Evolutionary conservation across 768 basidiomycete genomes (phyloP), one percentile per base, ranked within the genome.

Genomic region (Russula sp.): DNA sequence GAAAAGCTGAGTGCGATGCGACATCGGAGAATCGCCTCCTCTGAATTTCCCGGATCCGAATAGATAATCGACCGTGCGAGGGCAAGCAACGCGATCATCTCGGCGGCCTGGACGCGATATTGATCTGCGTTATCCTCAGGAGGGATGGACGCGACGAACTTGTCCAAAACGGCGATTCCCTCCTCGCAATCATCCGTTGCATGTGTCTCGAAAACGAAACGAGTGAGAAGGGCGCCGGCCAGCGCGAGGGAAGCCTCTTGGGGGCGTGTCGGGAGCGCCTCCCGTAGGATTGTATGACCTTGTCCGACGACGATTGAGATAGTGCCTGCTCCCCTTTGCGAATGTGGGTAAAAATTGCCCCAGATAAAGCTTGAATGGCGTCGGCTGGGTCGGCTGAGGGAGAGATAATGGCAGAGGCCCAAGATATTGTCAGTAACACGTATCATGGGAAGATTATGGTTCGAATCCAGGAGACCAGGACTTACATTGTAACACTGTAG

Each of bases 101-200:
- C 24, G 5, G 46, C 26, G n/a, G 34, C 18, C 26, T 5, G 26
- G 14, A 1, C 20, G 14, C 5, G 56, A 8, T 3, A 6, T 42
- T 7, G n/a, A 32, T 52, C n/a, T n/a, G 11, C 28, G 30, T 11
- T 16, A 30, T 44, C 62, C 40, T 49, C 30, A 20, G 48, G 3
- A 11, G 22, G 46, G 20, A 34, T 6, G 14, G 48, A 56, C 18
- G 46, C 46, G 4, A 57, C 2, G 36, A 56, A 10, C 14, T 18
- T 30, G 26, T 62, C 61, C 14, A 62, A 36, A 1, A 57, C 9
- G 5, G 54, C 5, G 1, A 16, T 57, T 26, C 54, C 61, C 11
- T 62, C 61, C 36, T 62, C 48, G n/a, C 46, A 62, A 26, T 62
- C 61, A 13, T 57, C 36, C 6, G 7, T 57, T 22, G 61, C 57